Conservation (phyloP, 2,329 filamentous ascomycete genomes). For the Colletotrichum sp. region DNA sequence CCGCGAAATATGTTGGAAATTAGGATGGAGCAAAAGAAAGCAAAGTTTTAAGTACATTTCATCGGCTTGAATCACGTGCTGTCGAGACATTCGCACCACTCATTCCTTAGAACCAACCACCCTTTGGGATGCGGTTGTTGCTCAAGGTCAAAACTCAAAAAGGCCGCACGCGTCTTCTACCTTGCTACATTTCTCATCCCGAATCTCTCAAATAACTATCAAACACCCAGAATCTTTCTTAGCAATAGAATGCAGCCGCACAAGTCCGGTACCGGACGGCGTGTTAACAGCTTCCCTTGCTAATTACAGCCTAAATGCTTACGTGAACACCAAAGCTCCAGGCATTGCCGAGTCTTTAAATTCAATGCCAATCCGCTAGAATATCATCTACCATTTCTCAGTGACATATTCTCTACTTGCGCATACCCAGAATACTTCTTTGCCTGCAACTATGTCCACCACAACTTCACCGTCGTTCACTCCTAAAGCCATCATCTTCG, state of each 20-base stretch:
- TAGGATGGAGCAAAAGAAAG: neutral
- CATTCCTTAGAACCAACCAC: neutral
- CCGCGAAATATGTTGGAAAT: neutral
- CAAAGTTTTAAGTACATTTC: rapidly evolving
- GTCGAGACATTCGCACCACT: neutral
- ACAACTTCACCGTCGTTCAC: neutral
- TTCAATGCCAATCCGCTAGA: neutral
- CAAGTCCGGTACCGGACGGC: neutral
- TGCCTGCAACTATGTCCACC: neutral
- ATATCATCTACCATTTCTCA: neutral
- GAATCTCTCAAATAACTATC: neutral
- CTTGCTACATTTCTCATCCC: rapidly evolving
- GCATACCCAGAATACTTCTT: neutral
- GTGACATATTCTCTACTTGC: neutral
- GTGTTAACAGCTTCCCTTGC: neutral
- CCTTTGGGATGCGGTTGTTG: neutral
- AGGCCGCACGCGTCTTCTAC: neutral
- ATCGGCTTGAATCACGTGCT: neutral
- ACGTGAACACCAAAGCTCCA: neutral
- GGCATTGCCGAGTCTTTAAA: rapidly evolving
- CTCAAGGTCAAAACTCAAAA: neutral
- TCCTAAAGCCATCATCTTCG: neutral
- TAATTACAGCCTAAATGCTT: neutral
- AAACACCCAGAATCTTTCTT: neutral
- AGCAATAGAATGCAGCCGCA: neutral